Conservation (phyloP, 2,329 filamentous ascomycete genomes). For the Xylaria polymorpha region DNA sequence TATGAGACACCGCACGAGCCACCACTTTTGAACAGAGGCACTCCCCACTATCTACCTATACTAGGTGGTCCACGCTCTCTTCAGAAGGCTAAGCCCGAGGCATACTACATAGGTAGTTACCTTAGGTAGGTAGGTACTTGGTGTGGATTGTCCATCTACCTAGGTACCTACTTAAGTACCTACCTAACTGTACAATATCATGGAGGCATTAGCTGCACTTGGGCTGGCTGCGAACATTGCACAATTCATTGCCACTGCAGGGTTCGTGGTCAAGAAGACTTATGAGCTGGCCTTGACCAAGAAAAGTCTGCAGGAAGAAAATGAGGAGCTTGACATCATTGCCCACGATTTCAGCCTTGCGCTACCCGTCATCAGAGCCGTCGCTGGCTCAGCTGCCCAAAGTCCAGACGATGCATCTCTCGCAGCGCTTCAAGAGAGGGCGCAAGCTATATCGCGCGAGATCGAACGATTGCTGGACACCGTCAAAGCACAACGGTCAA, state of each 20-base stretch:
- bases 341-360: slow-evolving; percentile 1
- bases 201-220: background rate
- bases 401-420: background rate
- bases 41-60: no score
- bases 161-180: background rate
- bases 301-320: slow-evolving; percentile 1
- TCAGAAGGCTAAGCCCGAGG: no score
- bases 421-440: background rate
- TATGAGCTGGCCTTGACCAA: background rate
- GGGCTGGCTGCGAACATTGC: slow-evolving; percentile 4
- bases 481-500: background rate
- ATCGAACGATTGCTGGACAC: background rate
- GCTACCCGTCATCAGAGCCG: background rate
- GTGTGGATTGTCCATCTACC: background rate
- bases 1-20: no score
- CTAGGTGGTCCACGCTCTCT: no score
- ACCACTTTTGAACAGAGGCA: no score
- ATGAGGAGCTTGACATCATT: background rate
- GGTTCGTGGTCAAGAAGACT: background rate
- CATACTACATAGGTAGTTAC: no score
- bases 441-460: background rate
- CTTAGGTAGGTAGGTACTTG: no score
- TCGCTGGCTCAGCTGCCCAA: background rate
- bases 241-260: background rate
- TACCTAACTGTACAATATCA: background rate